Evolutionary conservation across 2,329 filamentous ascomycete species (phyloP), one percentile per base, ranked within the genome.

Genomic region (Arthrinium phaeospermum): DNA sequence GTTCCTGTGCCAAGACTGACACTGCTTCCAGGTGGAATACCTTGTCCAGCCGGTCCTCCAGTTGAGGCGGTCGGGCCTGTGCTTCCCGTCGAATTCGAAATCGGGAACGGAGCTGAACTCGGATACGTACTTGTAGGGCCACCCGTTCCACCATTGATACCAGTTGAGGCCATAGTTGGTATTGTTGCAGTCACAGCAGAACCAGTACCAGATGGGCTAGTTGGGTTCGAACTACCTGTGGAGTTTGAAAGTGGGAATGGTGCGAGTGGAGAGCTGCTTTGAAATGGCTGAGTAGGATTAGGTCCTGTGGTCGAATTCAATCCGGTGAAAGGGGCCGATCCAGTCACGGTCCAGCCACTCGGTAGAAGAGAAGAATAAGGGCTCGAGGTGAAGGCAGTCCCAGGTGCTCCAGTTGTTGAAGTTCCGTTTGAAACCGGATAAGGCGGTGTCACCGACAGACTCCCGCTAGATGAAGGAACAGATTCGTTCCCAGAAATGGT

Each of bases 51-150:
- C n/a, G 68, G 49, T 4, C 16, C 22, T 49, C 27, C 73, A 8
- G 70, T 45, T 34, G 74, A 70, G 10, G 67, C 41, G 34, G 74
- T 70, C 41, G 64, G 70, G 4, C 71, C 64, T 34, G 27, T 45
- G n/a, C 53, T 69, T 7, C 67, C 41, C 13, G 70, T 75, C 34
- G 73, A 72, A 70, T 75, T 76, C 16, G 75, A 73, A 41, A 73
- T 13, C 13, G 73, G 72, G 22, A 71, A 71, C 14, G 73, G 57
- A 67, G 24, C 67, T 70, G 57, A 69, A 53, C 37, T 37, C 24
- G 13, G 5, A 37, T 13, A n/a, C n/a, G 46, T 27, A 4, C 45
- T 37, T 22, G 30, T n/a, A 22, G 30, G 41, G 12, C 68, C 46
- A 69, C 34, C 44, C 34, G 10, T 67, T 44, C 10, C 30, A 44